Percentiles rank a stretch among this genome's conserved stretches.
phyloP scores from a whole-genome alignment of 495 filamentous ascomycete genomes.

The Penicillium steckii region DNA sequence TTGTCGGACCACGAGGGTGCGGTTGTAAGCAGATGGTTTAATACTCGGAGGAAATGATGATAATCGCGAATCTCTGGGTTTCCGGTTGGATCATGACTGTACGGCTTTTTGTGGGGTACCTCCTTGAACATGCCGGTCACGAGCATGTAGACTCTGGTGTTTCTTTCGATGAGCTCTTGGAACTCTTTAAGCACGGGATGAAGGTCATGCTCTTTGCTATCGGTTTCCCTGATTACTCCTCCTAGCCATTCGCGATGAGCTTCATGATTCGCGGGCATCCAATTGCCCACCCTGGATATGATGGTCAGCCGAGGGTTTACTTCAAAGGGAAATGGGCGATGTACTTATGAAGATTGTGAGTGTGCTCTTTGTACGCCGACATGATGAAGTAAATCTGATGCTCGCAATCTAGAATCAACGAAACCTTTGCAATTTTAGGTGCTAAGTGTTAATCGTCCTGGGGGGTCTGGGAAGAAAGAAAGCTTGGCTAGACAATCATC shows the following conservation, averaged over 20 bases:
- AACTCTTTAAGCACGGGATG: slow-evolving; percentile 44
- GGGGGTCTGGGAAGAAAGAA: too few relatives aligned
- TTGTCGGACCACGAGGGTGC: slow-evolving; percentile 61
- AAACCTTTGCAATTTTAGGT: too few relatives aligned
- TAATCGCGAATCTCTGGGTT: slow-evolving; percentile 61
- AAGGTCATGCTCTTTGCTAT: slow-evolving; percentile 17
- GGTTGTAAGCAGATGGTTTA: slow-evolving; percentile 62
- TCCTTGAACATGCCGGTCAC: slow-evolving; percentile 61
- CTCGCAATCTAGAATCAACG: too few relatives aligned
- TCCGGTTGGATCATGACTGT: slow-evolving; percentile 60
- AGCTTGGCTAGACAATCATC: too few relatives aligned
- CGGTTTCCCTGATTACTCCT: slow-evolving; percentile 32
- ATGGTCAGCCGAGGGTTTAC: too few relatives aligned
- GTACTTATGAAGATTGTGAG: too few relatives aligned
- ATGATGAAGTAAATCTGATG: too few relatives aligned
- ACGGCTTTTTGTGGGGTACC: slow-evolving; percentile 54
- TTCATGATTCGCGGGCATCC: slow-evolving; percentile 35
- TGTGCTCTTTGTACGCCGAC: too few relatives aligned
- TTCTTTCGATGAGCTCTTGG: slow-evolving; percentile 44
- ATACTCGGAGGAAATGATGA: slow-evolving; percentile 59
- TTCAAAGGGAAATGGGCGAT: too few relatives aligned
- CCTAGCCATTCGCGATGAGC: slow-evolving; percentile 36
- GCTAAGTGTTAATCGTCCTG: too few relatives aligned
- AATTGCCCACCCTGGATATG: too few relatives aligned
- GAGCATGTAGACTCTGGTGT: slow-evolving; percentile 39